Percentiles rank a stretch among this genome's conserved stretches.
phyloP scores from a whole-genome alignment of 2,329 filamentous ascomycete genomes.

The Sphaceloma murrayae region DNA sequence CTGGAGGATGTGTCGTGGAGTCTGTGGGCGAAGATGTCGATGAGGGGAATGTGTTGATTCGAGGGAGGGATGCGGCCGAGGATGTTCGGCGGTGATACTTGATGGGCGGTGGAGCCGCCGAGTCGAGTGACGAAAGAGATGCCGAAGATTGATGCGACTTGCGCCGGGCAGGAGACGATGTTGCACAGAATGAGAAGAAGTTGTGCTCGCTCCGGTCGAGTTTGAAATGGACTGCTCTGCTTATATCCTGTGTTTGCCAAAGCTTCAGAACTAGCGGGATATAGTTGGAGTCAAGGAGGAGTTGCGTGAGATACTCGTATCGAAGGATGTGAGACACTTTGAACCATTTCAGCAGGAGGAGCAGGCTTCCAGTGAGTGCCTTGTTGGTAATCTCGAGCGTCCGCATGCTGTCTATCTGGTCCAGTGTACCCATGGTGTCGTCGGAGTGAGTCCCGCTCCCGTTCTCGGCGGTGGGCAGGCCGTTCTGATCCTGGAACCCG shows the following conservation, averaged over 20 bases:
- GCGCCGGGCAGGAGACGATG: conserved; percentile 46
- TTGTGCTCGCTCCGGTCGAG: conserved; percentile 74
- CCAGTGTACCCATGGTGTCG: conserved; percentile 35
- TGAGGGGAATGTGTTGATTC: conserved; percentile 25
- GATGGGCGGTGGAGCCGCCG: conserved; percentile 71
- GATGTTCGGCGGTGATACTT: conserved; percentile 42
- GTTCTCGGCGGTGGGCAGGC: conserved; percentile 28
- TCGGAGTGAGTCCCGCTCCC: conserved; percentile 24
- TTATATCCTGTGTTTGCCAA: conserved; percentile 88
- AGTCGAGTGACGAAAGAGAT: conserved; percentile 49
- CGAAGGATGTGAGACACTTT: conserved; percentile 90
- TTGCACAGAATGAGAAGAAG: conserved; percentile 85
- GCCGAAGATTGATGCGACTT: conserved; percentile 27
- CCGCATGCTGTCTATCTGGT: conserved; percentile 73
- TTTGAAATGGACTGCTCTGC: conserved; percentile 76
- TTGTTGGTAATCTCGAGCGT: conserved; percentile 82
- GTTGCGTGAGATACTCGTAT: conserved; percentile 89
- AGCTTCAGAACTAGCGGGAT: conserved; percentile 85
- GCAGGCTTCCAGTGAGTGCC: conserved; percentile 77
- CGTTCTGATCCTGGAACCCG: conserved; percentile 17
- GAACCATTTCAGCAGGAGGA: conserved; percentile 92
- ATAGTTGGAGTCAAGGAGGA: conserved; percentile 91
- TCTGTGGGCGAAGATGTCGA: conserved; percentile 28
- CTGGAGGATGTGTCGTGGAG: conserved; percentile 34
- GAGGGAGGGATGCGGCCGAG: conserved; percentile 34